Evolutionary conservation across 352 stramenopile genomes (phyloP).

Genomic region (Phytophthora niederhauseri): DNA sequence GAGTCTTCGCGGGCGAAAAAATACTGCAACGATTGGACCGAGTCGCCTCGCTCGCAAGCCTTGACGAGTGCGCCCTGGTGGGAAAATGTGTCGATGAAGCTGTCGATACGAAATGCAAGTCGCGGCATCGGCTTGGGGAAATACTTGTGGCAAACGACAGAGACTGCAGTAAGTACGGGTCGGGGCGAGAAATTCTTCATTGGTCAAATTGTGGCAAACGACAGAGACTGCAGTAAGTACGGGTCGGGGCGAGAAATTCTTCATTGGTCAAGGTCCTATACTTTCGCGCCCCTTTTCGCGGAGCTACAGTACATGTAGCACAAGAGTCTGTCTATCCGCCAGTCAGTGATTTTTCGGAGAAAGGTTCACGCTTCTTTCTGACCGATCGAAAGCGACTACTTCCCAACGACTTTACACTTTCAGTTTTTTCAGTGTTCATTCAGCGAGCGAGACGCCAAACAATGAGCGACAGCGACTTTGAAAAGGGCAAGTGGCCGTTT

Average conservation of each 20-base stretch:
- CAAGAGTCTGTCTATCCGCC: too few species aligned
- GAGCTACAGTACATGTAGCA: too few species aligned
- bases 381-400: background rate
- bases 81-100: constrained; percentile 1
- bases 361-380: background rate
- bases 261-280: too few species aligned
- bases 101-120: background rate
- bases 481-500: constrained; percentile 5
- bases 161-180: background rate
- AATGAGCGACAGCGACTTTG: background rate
- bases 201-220: background rate
- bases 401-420: background rate
- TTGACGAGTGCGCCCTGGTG: background rate
- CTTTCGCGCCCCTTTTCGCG: too few species aligned
- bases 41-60: constrained; percentile 3
- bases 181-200: background rate
- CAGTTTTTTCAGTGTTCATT: too few species aligned
- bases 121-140: background rate
- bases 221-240: background rate
- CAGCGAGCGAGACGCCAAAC: background rate
- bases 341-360: background rate
- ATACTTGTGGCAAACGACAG: background rate
- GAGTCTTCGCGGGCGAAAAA: background rate
- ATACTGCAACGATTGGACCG: background rate
- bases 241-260: background rate